A percentile compares a stretch with the other conserved stretches of the same genome.
These are phyloP conservation scores for Nematocida sp. DNA, from an alignment of 371 early-diverging fungal genomes.

Conservation along the genomic window DNA sequence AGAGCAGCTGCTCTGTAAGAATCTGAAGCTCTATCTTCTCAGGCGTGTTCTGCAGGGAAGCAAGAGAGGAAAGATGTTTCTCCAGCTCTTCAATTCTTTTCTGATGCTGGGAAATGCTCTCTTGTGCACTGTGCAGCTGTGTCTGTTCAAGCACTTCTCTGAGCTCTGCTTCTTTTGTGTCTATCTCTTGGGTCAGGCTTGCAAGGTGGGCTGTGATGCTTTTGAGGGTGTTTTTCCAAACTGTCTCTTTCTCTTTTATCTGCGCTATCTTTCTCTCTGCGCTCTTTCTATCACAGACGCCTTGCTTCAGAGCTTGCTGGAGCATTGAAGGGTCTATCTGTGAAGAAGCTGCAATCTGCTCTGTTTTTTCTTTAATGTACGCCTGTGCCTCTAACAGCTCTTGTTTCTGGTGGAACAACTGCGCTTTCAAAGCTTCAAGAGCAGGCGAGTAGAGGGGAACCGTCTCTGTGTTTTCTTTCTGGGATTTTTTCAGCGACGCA, in stretches of 20 bases:
- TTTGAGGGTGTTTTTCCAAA: not conserved
- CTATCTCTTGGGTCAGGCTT: not conserved
- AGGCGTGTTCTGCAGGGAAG: not conserved
- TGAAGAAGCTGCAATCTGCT: not conserved
- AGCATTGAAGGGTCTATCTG: not conserved
- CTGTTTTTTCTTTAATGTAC: not conserved
- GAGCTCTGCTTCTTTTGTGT: not conserved
- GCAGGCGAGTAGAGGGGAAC: not conserved
- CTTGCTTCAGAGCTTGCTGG: not conserved
- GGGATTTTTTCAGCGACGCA: not conserved
- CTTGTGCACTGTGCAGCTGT: not conserved
- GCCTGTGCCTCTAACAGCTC: not conserved
- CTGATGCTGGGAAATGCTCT: not conserved
- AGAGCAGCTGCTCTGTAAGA: conserved; percentile 19
- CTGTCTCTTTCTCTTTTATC: not conserved
- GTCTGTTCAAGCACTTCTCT: not conserved
- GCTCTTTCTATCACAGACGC: not conserved
- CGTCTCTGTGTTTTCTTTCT: not conserved
- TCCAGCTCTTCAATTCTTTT: conserved; percentile 21
- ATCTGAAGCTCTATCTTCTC: conserved; percentile 39
- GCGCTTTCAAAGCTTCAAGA: not conserved
- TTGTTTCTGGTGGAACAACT: not conserved
- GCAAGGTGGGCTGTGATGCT: not conserved
- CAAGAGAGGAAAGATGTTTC: conserved; percentile 1
- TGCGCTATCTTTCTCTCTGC: not conserved